Conservation (phyloP, 371 early-diverging fungal genomes). For the Rhizopus arrhizus region DNA sequence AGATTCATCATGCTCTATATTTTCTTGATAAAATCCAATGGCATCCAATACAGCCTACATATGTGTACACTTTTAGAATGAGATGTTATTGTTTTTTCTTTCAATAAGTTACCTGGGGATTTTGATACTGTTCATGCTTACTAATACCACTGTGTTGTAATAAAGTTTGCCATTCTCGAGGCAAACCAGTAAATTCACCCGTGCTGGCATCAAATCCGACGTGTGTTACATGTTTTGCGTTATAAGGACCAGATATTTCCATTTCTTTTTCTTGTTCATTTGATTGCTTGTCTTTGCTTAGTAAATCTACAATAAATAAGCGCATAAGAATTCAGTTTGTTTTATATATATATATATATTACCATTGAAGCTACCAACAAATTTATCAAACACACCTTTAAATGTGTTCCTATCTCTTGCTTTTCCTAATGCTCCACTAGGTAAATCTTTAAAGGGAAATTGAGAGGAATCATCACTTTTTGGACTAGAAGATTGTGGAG, state of each 20-base stretch:
- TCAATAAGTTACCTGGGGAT: conserved; percentile 79
- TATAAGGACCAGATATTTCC: conserved; percentile 95
- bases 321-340: neutral
- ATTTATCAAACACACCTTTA: conserved; percentile 70
- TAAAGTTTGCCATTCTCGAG: conserved; percentile 91
- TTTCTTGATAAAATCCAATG: conserved; percentile 90
- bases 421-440: conserved; percentile 37
- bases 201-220: conserved; percentile 90
- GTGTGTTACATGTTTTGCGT: conserved; percentile 94
- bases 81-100: conserved; percentile 3
- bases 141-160: conserved; percentile 92
- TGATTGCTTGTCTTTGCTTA: conserved; percentile 54
- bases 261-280: conserved; percentile 66
- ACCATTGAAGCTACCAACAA: conserved; percentile 65
- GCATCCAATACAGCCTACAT: conserved; percentile 87
- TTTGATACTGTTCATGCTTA: conserved; percentile 90
- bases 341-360: neutral
- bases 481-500: conserved; percentile 22
- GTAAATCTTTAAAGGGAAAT: conserved; percentile 26
- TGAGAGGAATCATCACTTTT: conserved; percentile 32
- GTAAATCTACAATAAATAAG: conserved; percentile 48
- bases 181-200: conserved; percentile 94
- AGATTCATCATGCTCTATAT: conserved; percentile 61
- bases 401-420: conserved; percentile 56
- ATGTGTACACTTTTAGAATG: neutral